Percentiles rank a stretch among this genome's conserved stretches.
phyloP scores from a whole-genome alignment of 805 yeast species.

The Zygosaccharomyces rouxii region DNA sequence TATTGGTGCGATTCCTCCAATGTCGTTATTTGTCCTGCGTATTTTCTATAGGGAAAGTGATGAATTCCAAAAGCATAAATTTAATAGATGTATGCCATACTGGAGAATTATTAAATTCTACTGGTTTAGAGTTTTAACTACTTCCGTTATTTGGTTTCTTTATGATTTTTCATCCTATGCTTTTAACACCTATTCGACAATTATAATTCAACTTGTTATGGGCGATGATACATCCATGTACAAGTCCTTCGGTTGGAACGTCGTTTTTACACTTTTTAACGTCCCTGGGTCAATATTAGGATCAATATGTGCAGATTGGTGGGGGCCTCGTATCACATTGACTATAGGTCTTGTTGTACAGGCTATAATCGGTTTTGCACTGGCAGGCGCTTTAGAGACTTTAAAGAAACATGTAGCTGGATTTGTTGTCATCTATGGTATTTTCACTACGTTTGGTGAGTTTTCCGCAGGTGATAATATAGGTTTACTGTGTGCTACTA shows the following conservation, averaged over 20 bases:
- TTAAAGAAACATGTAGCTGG: constrained; percentile 64
- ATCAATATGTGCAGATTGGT: constrained; percentile 75
- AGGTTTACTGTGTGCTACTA: constrained; percentile 82
- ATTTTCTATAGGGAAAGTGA: constrained; percentile 69
- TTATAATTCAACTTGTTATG: constrained; percentile 57
- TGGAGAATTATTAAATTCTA: constrained; percentile 68
- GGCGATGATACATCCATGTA: constrained; percentile 57
- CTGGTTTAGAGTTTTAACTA: constrained; percentile 71
- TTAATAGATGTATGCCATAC: constrained; percentile 65
- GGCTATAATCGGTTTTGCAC: constrained; percentile 73
- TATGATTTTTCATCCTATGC: constrained; percentile 88
- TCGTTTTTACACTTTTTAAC: constrained; percentile 81
- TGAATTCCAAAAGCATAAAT: constrained; percentile 62
- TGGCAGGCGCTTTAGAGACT: constrained; percentile 65
- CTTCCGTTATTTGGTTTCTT: constrained; percentile 81
- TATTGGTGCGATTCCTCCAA: constrained; percentile 84
- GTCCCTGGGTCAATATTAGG: constrained; percentile 88
- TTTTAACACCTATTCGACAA: constrained; percentile 77
- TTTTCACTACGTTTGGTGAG: constrained; percentile 83
- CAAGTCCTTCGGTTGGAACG: constrained; percentile 87
- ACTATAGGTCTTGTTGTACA: constrained; percentile 65
- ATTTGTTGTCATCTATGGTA: constrained; percentile 82
- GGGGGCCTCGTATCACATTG: constrained; percentile 86
- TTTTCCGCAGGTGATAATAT: constrained; percentile 93
- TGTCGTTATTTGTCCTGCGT: constrained; percentile 72